Evolutionary conservation across 306 rosid species (phyloP), one percentile per base, ranked within the genome.

Genomic region (Rubus parviflorus): DNA sequence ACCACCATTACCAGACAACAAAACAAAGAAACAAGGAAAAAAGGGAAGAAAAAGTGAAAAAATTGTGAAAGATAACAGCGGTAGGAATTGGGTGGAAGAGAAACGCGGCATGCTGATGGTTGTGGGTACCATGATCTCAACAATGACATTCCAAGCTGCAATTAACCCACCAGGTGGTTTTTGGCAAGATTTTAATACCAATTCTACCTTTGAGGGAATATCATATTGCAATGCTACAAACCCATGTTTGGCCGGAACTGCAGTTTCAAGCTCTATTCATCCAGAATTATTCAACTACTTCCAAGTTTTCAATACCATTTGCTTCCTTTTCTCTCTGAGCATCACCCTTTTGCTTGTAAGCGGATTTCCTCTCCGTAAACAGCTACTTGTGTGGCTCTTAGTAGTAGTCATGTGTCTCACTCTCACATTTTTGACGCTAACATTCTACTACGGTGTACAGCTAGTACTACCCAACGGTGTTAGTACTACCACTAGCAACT

Each of bases 191-290:
- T 14, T 52, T 11, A 56, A 20, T 13, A 56, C 62, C 25, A 10
- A n/a, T 20, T 8, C 25, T 3, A 10, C 35, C 3, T 56, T 8
- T 9, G 25, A 10, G 8, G 62, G 61, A 54, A 22, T 53, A 2
- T 20, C 12, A 7, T 22, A 20, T 9, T 20, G 62, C 62, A 20
- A 56, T 56, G 62, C 14, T 2, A 19, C 60, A 17, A 20, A 56
- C 61, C 61, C 60, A 7, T 87, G 87, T 47, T 47, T 62, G 9
- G 88, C 88, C 0, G 85, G 86, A 42, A 87, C 86, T 0, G 75
- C 83, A 3, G 78, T 82, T 37, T 23, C 77, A 3, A 81, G 61
- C 3, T 47, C 72, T 62, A 16, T 81, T 38, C 60, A 2, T 25
- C 0, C 30, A 25, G 42, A 4, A 0, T 85, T 87, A 68, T 7